These are phyloP conservation scores for Saturnispora dispora DNA, from an alignment of 805 yeast genomes.

Conservation along the genomic window DNA sequence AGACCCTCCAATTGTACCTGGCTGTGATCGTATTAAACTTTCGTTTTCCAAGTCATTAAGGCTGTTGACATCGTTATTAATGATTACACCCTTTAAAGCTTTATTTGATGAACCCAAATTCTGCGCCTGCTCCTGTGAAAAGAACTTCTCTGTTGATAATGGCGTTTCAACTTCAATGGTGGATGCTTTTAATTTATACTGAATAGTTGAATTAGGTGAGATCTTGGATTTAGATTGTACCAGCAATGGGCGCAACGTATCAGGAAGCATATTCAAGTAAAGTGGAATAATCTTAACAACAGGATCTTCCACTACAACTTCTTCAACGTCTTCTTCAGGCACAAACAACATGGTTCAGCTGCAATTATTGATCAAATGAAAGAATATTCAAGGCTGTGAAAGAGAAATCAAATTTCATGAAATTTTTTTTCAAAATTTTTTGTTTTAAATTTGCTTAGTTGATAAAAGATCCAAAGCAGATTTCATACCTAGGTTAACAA, in stretches of 20 bases:
- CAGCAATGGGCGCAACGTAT: slow-evolving; percentile 28
- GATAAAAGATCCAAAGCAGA: background rate
- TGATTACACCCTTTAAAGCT: slow-evolving; percentile 61
- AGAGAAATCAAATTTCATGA: background rate
- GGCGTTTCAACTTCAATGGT: slow-evolving; percentile 73
- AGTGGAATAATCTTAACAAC: slow-evolving; percentile 55
- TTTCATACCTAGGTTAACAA: background rate
- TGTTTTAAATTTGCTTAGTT: background rate
- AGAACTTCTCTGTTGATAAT: slow-evolving; percentile 56
- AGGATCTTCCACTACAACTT: slow-evolving; percentile 31
- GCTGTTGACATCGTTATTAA: slow-evolving; percentile 28
- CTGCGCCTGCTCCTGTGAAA: slow-evolving; percentile 52
- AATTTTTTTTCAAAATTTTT: background rate
- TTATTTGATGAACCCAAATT: slow-evolving; percentile 51
- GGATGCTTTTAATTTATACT: slow-evolving; percentile 50
- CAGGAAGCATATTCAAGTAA: slow-evolving; percentile 26
- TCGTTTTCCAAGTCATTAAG: background rate
- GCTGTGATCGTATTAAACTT: slow-evolving; percentile 12
- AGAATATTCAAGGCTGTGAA: background rate
- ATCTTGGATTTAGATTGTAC: slow-evolving; percentile 51
- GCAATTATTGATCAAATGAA: background rate
- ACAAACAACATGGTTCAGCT: slow-evolving; percentile 11
- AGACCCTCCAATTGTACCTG: slow-evolving; percentile 15
- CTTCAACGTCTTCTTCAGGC: slow-evolving; percentile 9
- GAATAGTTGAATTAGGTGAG: slow-evolving; percentile 27